phyloP scores from a whole-genome alignment of 495 filamentous ascomycete species.

The Penicillium fimorum region DNA sequence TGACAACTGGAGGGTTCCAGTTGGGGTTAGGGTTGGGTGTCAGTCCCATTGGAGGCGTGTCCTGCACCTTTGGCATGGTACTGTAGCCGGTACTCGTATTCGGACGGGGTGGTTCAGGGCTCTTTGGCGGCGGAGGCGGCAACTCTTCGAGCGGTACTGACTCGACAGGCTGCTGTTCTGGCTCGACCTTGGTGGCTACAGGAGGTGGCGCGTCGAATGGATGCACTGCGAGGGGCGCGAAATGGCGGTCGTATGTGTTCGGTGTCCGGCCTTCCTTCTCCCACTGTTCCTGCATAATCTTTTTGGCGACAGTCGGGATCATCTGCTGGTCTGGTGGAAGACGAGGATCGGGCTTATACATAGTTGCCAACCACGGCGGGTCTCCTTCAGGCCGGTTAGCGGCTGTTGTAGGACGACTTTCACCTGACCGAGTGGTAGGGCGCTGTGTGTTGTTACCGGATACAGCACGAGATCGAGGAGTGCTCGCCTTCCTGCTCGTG shows the following conservation, averaged over 20 bases:
- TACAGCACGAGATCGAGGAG: conserved; percentile 36
- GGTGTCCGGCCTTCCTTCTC: conserved; percentile 84
- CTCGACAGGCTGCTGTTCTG: conserved; percentile 23
- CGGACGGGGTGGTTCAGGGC: conserved; percentile 37
- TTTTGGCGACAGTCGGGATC: conserved; percentile 87
- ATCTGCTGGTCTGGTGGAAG: conserved; percentile 94
- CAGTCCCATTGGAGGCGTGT: conserved; percentile 37
- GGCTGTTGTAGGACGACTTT: conserved; percentile 54
- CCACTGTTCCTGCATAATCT: conserved; percentile 92
- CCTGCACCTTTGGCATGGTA: conserved; percentile 53
- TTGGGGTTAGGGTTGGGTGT: conserved; percentile 34
- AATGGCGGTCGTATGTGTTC: conserved; percentile 77
- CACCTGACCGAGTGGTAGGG: conserved; percentile 63
- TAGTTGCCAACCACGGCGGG: conserved; percentile 89
- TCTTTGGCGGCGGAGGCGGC: conserved; percentile 34
- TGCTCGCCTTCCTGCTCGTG: conserved; percentile 35
- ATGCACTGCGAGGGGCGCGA: conserved; percentile 68
- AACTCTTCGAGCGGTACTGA: conserved; percentile 21
- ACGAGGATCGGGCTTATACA: conserved; percentile 94
- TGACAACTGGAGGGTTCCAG: conserved; percentile 41
- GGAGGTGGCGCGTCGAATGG: conserved; percentile 38
- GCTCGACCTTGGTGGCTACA: conserved; percentile 19
- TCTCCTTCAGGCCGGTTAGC: conserved; percentile 87
- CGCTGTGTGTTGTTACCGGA: conserved; percentile 47
- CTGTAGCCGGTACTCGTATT: conserved; percentile 48